Evolutionary conservation across 176 grass and related monocot genomes (phyloP), one percentile per base, ranked within the genome.

Genomic region (Urochloa ruziziensis): DNA sequence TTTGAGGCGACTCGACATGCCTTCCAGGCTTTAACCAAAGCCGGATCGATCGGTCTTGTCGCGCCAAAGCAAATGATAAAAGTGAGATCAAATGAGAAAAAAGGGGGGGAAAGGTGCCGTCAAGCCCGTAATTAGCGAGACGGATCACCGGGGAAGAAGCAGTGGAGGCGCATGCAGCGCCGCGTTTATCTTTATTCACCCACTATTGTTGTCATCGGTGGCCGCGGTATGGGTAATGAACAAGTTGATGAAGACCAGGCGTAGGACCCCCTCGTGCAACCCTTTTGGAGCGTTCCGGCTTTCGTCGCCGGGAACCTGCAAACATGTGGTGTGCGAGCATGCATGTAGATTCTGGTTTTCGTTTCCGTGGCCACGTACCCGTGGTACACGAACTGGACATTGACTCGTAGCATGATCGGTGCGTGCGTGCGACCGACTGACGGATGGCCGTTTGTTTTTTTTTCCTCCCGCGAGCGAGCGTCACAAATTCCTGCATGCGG

Each of bases 21-120:
- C 75, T n/a, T 62, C 75, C 75, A 60, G 33, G 1, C 37, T 85
- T 68, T 56, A 24, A 66, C 29, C 51, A 62, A 79, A 71, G 64
- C 36, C 36, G n/a, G n/a, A 37, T 6, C 19, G 56, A 43, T 47
- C 5, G 9, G 56, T 30, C 53, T 19, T 43, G 35, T 77, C n/a
- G 56, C 9, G 56, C 4, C 75, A 62, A 24, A 73, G 53, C 35
- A 2, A 14, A 19, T 30, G 30, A 32, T 29, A 8, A 21, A 30
- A 6, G 0, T n/a, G 15, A 39, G 54, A 8, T 10, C 54, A 6
- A 1, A 21, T 21, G n/a, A n/a, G 21, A 17, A 10, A 14, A 37
- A 19, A 10, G 3, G 17, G 42, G 27, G 43, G 1, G 7, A 86
- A 80, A 43, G 67, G 66, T 7, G 57, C 57, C 7, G 32, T 16